These are phyloP conservation scores for Plasmodium knowlesi DNA, from an alignment of 169 alveolate genomes.

Conservation along the genomic window DNA sequence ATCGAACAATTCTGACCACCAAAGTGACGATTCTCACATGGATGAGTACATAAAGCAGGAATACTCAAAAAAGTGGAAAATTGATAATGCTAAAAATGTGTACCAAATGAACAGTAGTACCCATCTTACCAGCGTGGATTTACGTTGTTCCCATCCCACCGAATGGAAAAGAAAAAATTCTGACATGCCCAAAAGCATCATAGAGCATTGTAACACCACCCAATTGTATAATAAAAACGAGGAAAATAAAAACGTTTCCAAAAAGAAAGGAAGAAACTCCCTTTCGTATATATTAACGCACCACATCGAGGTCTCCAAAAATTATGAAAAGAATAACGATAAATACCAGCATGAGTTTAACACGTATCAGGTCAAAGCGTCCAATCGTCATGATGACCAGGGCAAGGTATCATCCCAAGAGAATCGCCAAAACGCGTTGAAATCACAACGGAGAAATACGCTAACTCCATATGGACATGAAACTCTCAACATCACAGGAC, in stretches of 20 bases:
- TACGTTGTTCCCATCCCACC: neutral
- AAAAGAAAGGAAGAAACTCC: neutral
- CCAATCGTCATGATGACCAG: neutral
- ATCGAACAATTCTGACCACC: neutral
- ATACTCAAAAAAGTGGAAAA: conserved; percentile 24
- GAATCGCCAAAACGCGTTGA: neutral
- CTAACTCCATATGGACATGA: neutral
- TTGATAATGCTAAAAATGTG: neutral
- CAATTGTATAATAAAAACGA: neutral
- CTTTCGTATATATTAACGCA: neutral
- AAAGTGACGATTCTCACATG: conserved; percentile 1
- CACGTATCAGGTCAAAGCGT: neutral
- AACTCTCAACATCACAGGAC: neutral
- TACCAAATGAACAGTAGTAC: neutral
- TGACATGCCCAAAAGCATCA: neutral
- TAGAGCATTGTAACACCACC: neutral
- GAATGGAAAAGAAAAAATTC: conserved; percentile 1
- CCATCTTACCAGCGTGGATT: neutral
- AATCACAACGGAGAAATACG: neutral
- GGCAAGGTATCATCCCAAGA: neutral
- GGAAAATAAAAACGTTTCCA: neutral
- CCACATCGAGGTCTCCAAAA: neutral
- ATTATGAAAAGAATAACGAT: neutral
- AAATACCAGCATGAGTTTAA: neutral
- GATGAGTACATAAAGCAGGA: conserved; percentile 21